These are phyloP conservation scores for Penicillium fimorum DNA, from an alignment of 495 filamentous ascomycete genomes.

Conservation along the genomic window DNA sequence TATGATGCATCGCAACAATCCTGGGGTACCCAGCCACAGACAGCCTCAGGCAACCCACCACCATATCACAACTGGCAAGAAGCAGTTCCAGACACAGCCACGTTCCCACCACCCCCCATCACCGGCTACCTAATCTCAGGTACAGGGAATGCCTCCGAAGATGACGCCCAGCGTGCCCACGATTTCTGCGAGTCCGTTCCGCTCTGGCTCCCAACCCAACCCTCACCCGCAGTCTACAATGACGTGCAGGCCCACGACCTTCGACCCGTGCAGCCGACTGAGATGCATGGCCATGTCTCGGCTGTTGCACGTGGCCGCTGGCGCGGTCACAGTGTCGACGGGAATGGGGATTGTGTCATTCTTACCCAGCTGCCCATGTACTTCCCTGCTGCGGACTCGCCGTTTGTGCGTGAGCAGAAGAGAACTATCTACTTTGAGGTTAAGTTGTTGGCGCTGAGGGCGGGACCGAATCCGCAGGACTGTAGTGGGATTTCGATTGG, in stretches of 20 bases:
- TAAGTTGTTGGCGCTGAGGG: conserved; percentile 48
- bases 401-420: conserved; percentile 50
- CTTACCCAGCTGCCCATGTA: conserved; percentile 74
- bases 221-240: conserved; percentile 39
- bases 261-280: conserved; percentile 43
- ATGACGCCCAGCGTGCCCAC: conserved; percentile 70
- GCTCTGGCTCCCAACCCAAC: conserved; percentile 55
- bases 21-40: neutral
- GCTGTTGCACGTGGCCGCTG: conserved; percentile 38
- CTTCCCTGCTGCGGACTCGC: conserved; percentile 64
- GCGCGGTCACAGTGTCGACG: conserved; percentile 42
- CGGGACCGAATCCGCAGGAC: conserved; percentile 32
- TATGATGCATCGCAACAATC: conserved; percentile 25
- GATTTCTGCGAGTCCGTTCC: conserved; percentile 66
- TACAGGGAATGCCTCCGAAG: conserved; percentile 68
- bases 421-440: conserved; percentile 83
- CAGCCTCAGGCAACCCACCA: conserved; percentile 42
- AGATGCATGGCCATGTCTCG: conserved; percentile 47
- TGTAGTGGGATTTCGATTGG: conserved; percentile 70
- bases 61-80: conserved; percentile 78
- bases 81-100: conserved; percentile 72
- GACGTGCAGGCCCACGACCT: conserved; percentile 45
- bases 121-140: conserved; percentile 65
- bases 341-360: conserved; percentile 47
- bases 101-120: conserved; percentile 78